Base-by-base conservation (phyloP, 768 basidiomycete species). In the Clathrus columnatus region DNA sequence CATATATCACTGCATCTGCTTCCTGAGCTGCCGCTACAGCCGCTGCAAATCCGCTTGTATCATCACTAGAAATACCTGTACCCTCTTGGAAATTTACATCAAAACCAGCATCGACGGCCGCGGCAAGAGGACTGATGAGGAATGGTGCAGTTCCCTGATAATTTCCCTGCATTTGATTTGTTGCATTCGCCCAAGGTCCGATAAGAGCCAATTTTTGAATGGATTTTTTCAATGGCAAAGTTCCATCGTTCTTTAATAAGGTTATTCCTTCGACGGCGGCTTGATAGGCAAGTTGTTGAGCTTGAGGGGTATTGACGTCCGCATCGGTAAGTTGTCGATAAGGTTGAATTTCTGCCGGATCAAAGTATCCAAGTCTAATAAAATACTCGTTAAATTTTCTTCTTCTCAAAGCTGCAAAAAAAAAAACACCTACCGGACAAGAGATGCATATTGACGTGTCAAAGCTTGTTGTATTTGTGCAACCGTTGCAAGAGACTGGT, bases 231-330 rank as follows among this genome's bases (percentile, higher is more conserved):
- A 85, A 68, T 2, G 83, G 84, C 2, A 86, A 69, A 5, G 73
- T 74, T 14, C 75, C 77, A 55, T 82, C 79, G 61, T 84, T 86
- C 70, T 85, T 84, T 16, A 85, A 69, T 5, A 85, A 70, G 17
- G 80, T 79, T 2, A 81, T 72, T 20, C 80, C 78, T 62, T 80
- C 77, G 4, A 74, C 65, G 3, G 80, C 80, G 24, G 76, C 78
- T 50, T 70, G 69, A 61, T 77, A 67, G 2, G 80, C 80, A 14
- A 83, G 70, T 17, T 69, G 61, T 57, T 77, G 77, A 1, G 80
- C 73, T 7, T 63, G 48, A 2, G 74, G 72, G 0, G 72, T 72
- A 62, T 80, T 77, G 59, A 83, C 71, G 55, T 76, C 71, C 5
- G 68, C 64, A 73, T 75, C 81, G 32, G 60, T 64, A 17, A 81